Percentiles rank a stretch among this genome's conserved stretches.
phyloP scores from a whole-genome alignment of 345 rosid genomes.

The Brassica juncea region DNA sequence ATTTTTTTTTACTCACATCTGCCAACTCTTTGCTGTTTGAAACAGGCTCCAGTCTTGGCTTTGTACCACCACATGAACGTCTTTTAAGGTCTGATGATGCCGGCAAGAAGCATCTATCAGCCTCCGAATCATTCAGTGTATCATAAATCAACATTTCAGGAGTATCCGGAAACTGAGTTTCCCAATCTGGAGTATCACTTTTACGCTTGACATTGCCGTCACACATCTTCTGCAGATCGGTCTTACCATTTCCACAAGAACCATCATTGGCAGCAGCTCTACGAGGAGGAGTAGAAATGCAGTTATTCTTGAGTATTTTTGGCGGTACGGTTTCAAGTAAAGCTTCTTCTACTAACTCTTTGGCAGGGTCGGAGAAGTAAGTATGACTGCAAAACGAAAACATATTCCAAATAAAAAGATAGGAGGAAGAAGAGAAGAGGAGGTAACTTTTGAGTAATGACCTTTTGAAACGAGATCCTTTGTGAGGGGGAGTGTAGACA shows the following conservation, averaged over 20 bases:
- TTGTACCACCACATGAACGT: slow-evolving; percentile 38
- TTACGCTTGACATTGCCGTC: slow-evolving; percentile 31
- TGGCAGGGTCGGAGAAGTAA: slow-evolving; percentile 39
- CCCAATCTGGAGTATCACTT: slow-evolving; percentile 53
- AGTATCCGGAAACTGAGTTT: slow-evolving; percentile 25
- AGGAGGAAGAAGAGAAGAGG: background rate
- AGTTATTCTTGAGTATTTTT: slow-evolving; percentile 44
- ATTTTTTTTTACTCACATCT: slow-evolving; percentile 13
- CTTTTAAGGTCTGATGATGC: slow-evolving; percentile 39
- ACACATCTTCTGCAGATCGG: slow-evolving; percentile 34
- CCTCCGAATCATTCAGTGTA: slow-evolving; percentile 57
- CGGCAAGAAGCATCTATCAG: slow-evolving; percentile 52
- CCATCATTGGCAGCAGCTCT: background rate
- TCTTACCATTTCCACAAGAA: slow-evolving; percentile 35
- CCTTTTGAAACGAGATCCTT: slow-evolving; percentile 60
- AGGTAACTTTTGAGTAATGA: background rate
- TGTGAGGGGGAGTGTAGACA: slow-evolving; percentile 90
- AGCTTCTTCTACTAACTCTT: slow-evolving; percentile 39
- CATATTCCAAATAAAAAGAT: background rate
- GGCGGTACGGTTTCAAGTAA: slow-evolving; percentile 60
- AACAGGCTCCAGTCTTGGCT: slow-evolving; percentile 23
- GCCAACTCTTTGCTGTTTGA: background rate
- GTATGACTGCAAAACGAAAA: slow-evolving; percentile 32
- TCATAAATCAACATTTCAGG: slow-evolving; percentile 5
- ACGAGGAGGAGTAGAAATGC: slow-evolving; percentile 53